Conservation (phyloP, 139 green algal species). For the Micractinium conductrix region DNA sequence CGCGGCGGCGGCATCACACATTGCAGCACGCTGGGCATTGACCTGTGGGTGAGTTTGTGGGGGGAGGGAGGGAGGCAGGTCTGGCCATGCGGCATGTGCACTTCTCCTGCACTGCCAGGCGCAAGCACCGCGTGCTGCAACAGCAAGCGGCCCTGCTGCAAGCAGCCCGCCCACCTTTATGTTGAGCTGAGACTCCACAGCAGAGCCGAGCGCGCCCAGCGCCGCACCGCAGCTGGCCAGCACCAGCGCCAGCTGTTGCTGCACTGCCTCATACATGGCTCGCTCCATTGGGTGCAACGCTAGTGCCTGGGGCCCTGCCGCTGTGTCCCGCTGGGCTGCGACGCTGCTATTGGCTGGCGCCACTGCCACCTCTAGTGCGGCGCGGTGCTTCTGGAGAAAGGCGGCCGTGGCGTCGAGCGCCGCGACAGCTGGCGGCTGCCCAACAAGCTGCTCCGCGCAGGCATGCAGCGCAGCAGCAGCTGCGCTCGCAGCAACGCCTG, state of each 20-base stretch:
- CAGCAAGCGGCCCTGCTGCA: too few relatives aligned
- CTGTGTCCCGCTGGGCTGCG: background rate
- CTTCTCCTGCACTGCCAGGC: background rate
- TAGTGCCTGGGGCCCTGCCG: background rate
- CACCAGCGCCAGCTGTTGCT: slow-evolving; percentile 7
- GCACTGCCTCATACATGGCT: background rate
- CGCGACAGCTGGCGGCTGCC: background rate
- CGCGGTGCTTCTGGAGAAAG: slow-evolving; percentile 3
- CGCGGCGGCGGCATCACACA: slow-evolving; percentile 3
- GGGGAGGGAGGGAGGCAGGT: too few relatives aligned
- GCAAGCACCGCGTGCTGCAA: background rate
- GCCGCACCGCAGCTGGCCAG: background rate
- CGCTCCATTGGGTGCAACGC: slow-evolving; percentile 4
- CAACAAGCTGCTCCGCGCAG: background rate
- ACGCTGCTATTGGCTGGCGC: background rate
- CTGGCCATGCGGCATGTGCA: too few relatives aligned
- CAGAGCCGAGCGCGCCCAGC: background rate
- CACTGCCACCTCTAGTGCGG: background rate
- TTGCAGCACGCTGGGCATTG: background rate
- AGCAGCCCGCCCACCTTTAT: background rate
- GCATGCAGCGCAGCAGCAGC: background rate
- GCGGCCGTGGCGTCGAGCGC: background rate
- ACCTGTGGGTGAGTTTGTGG: background rate
- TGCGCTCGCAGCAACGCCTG: background rate
- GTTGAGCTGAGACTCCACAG: background rate